Base-by-base conservation (phyloP, 768 basidiomycete genomes). In the Boletus reticulatus region DNA sequence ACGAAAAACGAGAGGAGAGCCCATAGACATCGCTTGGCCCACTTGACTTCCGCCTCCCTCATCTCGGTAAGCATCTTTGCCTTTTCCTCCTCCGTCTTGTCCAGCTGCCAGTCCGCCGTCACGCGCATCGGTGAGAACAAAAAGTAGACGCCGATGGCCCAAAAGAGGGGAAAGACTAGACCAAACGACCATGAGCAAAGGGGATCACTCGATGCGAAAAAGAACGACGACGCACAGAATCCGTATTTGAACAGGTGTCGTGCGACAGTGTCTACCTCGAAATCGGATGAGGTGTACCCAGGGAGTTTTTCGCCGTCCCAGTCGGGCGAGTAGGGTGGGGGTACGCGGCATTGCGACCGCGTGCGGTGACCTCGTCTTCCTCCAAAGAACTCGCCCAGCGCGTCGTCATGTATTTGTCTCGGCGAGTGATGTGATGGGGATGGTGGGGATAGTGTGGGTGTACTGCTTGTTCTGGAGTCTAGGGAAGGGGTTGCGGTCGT, bases 241-340 rank as follows among this genome's bases (percentile, higher is more conserved):
- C 84, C 83, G 55, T 84, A 84, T 62, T 80, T 81, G 73, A 86
- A 85, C 44, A 86, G 68, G 65, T 79, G 83, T 70, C 79, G 77
- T 7, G 84, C 81, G 47, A 85, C 78, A 24, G 83, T 85, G 5
- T 75, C 67, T 34, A 78, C 76, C 71, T 86, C 82, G 20, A 72
- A 69, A 53, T 73, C 32, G 67, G 67, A 49, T 57, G 73, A 52
- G 62, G 58, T 6, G 22, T 67, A 70, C 34, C 0, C 29, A 16
- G 69, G 66, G 2, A 70, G 64, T 51, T 69, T 73, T 32, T 73
- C 67, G 49, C 66, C 62, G 1, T 69, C 64, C 62, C 72, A 71
- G 32, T 80, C 77, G 48, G 74, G 77, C 9, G 71, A 71, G 58
- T 82, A 84, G 17, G 80, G 67, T 4, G 81, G 82, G 12, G 71